phyloP scores from a whole-genome alignment of 345 rosid species.

The Eucalyptus erythrocorys region DNA sequence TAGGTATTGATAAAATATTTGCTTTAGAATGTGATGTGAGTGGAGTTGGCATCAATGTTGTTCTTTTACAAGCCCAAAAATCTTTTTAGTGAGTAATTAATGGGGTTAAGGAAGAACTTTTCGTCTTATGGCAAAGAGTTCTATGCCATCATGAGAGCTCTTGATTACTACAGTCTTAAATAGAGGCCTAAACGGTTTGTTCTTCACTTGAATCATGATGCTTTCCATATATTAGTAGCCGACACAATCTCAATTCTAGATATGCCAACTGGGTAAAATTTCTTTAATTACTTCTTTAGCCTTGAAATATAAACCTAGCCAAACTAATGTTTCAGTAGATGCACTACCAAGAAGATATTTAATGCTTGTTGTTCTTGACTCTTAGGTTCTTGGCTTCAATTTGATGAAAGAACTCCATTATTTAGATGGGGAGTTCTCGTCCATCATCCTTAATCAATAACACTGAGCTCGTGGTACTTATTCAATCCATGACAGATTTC shows the following conservation, averaged over 20 bases:
- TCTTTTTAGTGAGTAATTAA: not conserved
- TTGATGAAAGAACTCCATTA: not conserved
- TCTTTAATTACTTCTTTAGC: not conserved
- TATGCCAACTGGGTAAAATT: not conserved
- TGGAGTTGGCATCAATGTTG: not conserved
- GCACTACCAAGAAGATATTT: not conserved
- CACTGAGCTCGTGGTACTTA: not conserved
- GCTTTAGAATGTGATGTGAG: not conserved
- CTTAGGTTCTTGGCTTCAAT: not conserved
- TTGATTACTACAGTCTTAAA: not conserved
- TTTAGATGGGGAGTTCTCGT: not conserved
- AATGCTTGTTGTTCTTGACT: not conserved
- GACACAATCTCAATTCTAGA: not conserved
- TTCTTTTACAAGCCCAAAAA: not conserved
- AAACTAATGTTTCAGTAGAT: not conserved
- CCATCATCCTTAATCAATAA: not conserved
- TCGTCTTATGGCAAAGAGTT: not conserved
- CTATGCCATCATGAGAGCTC: not conserved
- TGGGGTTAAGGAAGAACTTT: not conserved
- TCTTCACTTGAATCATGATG: not conserved
- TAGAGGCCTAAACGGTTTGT: not conserved
- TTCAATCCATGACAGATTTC: not conserved
- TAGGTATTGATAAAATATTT: not conserved
- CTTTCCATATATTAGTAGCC: not conserved
- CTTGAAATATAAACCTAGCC: not conserved